Evolutionary conservation across 164 flowering plant genomes (phyloP), one percentile per base, ranked within the genome.

Genomic region (Dillenia turbinata): DNA sequence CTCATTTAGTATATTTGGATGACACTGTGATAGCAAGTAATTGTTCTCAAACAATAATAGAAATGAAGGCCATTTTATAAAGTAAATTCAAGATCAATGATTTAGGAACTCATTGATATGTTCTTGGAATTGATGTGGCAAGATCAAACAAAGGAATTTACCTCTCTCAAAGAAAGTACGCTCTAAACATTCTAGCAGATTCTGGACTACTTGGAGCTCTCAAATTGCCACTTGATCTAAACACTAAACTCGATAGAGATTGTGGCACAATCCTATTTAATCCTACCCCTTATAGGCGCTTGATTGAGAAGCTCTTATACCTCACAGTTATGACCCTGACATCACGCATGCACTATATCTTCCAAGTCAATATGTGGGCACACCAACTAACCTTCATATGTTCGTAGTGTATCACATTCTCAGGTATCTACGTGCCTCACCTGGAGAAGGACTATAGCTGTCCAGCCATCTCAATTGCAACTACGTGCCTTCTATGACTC

Each of bases 91-190:
- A 19, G 22, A 19, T 19, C 22, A 19, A 19, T 1, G 57, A 66
- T 40, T 14, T 66, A 0, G 69, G 69, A 5, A 8, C 43, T 0
- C 17, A 50, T 2, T 58, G 52, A 58, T 66, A 51, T 54, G 50
- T 66, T 17, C 24, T 66, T 2, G 57, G 69, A 8, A 45, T 67
- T 22, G 65, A 67, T 10, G 54, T 67, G 5, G 60, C 65, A 13
- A 5, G 54, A 8, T 60, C 59, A 0, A 46, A 16, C 8, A 2
- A 54, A 9, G 65, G 70, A 2, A 22, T 60, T 6, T 14, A 8
- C 11, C 11, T 51, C 3, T 14, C 24, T 17, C 57, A 66, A 43
- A 4, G 56, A 2, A 65, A 65, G 17, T 66, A 66, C n/a, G 15
- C 54, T 1, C 11, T 66, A 1, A 51, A 66, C 15, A 51, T 66